Evolutionary conservation across 2,329 filamentous ascomycete genomes (phyloP), one percentile per base, ranked within the genome.

Genomic region (Diaporthe sp.): DNA sequence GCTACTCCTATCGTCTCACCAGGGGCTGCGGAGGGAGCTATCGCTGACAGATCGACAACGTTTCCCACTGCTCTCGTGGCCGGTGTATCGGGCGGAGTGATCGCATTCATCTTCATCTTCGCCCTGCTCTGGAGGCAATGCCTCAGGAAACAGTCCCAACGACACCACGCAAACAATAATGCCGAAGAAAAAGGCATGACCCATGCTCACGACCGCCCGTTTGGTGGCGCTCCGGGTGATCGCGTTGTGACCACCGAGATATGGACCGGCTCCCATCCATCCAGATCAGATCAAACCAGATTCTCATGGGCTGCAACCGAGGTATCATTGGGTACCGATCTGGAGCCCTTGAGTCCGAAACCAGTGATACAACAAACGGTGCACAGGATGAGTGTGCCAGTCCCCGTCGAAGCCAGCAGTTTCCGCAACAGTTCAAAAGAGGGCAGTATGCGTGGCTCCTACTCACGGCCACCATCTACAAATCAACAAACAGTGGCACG

Each of bases 301-400:
- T 54, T 68, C 45, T 68, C 64, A 3, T 54, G 45, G 45, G 64
- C 47, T 8, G 47, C 47, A 28, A 68, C 64, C 1, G 64, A 28
- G 13, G 47, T 40, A 1, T 68, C 47, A 4, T 22, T 40, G 64
- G 64, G 19, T 4, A 38, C 47, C 4, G 47, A 54, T 4, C 33
- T 68, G n/a, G 64, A 68, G 22, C 64, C 47, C 13, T 33, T 68
- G 33, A 68, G 47, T 15, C 64, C 64, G 7, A 54, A 68, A 28
- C 33, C 64, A 10, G 64, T 54, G n/a, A 68, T 68, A 28, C 64
- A 68, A 22, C 64, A 68, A n/a, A 68, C 64, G 9, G 64, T 68
- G 8, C 47, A 28, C n/a, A 54, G n/a, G 13, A 52, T 68, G 33
- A 68, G 47, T 15, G 64, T 68, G 47, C 64, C 64, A 22, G 13